Percentiles rank a stretch among this genome's conserved stretches.
phyloP scores from a whole-genome alignment of 257 asterid species.

The Phtheirospermum japonicum region DNA sequence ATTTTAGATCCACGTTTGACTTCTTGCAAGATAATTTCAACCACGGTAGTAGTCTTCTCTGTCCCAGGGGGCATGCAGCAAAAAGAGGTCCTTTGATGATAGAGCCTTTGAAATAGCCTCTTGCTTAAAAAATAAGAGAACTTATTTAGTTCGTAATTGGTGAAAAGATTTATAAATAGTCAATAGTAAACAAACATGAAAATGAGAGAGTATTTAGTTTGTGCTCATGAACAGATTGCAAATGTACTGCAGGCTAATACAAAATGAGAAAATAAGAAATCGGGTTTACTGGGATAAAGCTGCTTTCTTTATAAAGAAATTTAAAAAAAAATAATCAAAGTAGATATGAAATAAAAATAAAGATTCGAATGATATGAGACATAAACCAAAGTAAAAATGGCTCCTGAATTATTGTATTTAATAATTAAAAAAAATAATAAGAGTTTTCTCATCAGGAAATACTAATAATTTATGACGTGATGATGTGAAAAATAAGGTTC shows the following conservation, averaged over 20 bases:
- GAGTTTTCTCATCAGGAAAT: too few relatives aligned
- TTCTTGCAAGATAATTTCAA: conserved; percentile 93
- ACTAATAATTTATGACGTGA: too few relatives aligned
- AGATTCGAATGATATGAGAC: not conserved
- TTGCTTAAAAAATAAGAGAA: conserved; percentile 47
- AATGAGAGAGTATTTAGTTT: conserved; percentile 12
- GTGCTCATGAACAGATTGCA: too few relatives aligned
- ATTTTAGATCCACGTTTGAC: conserved; percentile 89
- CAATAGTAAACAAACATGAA: conserved; percentile 22
- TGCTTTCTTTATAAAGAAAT: not conserved
- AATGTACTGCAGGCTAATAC: not conserved
- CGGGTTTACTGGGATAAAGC: not conserved
- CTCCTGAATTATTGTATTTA: too few relatives aligned
- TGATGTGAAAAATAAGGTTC: too few relatives aligned
- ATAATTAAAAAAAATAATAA: too few relatives aligned
- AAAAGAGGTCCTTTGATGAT: too few relatives aligned
- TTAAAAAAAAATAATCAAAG: not conserved
- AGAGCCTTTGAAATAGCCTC: too few relatives aligned
- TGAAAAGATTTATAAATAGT: conserved; percentile 4
- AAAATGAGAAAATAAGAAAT: not conserved
- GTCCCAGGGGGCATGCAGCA: conserved; percentile 99
- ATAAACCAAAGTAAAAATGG: conserved; percentile 3
- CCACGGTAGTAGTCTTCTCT: conserved; percentile 97
- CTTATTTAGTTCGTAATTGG: conserved; percentile 32
- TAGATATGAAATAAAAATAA: not conserved